phyloP scores from a whole-genome alignment of 1,284 basidiomycete species.

The Bondarzewia mesenterica region DNA sequence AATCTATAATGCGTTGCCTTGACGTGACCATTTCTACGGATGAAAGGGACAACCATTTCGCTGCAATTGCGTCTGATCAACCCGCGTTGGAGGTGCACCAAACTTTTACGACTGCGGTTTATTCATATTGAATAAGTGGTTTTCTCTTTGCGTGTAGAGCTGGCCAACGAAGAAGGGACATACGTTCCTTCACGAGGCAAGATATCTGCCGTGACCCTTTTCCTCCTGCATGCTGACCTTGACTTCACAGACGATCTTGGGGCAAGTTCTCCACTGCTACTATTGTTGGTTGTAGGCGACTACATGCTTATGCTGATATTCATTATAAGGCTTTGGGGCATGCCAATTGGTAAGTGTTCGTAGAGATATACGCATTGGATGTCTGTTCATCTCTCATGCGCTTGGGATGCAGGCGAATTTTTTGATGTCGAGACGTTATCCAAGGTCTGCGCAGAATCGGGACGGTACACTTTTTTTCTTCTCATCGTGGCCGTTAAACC shows the following conservation, averaged over 20 bases:
- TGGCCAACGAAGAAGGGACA: constrained; percentile 45
- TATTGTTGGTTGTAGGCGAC: too few species aligned
- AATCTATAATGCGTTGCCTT: background rate
- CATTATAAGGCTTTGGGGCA: constrained; percentile 49
- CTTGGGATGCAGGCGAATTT: constrained; percentile 41
- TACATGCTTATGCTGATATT: background rate
- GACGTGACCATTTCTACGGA: constrained; percentile 4
- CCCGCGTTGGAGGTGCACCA: constrained; percentile 63
- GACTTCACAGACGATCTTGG: constrained; percentile 44
- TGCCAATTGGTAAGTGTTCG: constrained; percentile 48
- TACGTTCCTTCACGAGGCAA: constrained; percentile 49
- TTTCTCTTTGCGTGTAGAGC: constrained; percentile 34
- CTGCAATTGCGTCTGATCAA: constrained; percentile 65
- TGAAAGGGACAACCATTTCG: constrained; percentile 69
- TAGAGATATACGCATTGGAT: background rate
- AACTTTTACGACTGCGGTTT: too few species aligned
- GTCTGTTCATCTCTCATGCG: background rate
- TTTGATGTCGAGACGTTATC: constrained; percentile 62
- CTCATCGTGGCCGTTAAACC: constrained; percentile 64
- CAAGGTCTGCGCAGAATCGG: constrained; percentile 44
- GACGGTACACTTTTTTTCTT: constrained; percentile 64
- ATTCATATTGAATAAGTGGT: too few species aligned
- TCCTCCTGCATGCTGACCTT: background rate
- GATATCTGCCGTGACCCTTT: constrained; percentile 5
- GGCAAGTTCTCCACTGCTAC: constrained; percentile 31